Base-by-base conservation (phyloP, 2,329 filamentous ascomycete genomes). In the Decorospora gaudefroyi region DNA sequence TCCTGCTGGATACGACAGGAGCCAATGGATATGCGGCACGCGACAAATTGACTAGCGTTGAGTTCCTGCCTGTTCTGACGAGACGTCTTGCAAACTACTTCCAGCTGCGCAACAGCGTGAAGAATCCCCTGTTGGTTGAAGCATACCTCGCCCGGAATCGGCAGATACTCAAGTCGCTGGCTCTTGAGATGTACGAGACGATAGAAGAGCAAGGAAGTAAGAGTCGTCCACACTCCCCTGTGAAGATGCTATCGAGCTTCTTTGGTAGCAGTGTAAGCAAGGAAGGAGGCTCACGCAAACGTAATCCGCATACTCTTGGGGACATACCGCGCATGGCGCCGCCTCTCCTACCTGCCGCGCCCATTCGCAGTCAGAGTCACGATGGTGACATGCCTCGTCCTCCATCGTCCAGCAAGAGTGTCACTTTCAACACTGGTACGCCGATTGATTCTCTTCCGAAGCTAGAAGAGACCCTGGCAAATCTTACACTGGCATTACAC, bases 231-330 rank as follows among this genome's bases (percentile, higher is more conserved):
- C 82, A 86, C n/a, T 96, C 91, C 1, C 91, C 92, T 0, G 88
- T 95, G 33, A 97, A 96, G 68, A 78, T 96, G 62, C 76, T 97
- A 11, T 95, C 91, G 0, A 95, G 81, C 62, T 82, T 96, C 40
- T 83, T 95, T 59, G 81, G 83, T 22, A 81, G 83, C 16, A 80
- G 78, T 42, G 78, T 72, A 12, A 69, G 77, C 22, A 77, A 42
- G 10, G 43, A 38, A 17, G 54, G 61, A 22, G 59, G 62, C 15
- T 56, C 59, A 21, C 60, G 65, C 15, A 72, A 61, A 42, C 65
- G 66, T 4, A 63, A 61, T 30, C 56, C 63, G 3, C 55, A 61
- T 9, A 65, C 65, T 9, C 44, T 73, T 18, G 61, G 64, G 25
- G 69, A 72, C 10, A 64, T 71, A 13, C 65, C 66, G 6, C 62